These are phyloP conservation scores for Zychaea mexicana DNA, from an alignment of 371 early-diverging fungal species.

Conservation along the genomic window DNA sequence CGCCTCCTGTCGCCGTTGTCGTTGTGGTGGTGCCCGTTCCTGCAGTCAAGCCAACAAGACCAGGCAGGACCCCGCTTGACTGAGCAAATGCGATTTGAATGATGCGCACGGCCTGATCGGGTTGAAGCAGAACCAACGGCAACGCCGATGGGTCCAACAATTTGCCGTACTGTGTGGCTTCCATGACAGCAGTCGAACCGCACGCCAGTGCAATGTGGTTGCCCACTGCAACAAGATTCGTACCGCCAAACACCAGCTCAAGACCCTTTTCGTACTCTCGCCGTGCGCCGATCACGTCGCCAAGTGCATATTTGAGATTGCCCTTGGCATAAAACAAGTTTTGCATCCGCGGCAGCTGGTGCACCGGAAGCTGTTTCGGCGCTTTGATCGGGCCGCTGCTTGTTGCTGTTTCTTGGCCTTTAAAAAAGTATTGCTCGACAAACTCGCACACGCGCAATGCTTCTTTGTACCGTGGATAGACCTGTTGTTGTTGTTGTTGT, in stretches of 20 bases:
- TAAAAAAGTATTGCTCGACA: slow-evolving; percentile 69
- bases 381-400: slow-evolving; percentile 20
- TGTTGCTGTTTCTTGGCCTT: slow-evolving; percentile 10
- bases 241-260: slow-evolving; percentile 78
- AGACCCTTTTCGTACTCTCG: slow-evolving; percentile 80
- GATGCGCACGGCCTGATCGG: slow-evolving; percentile 67
- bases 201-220: slow-evolving; percentile 45
- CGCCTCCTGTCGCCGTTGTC: not conserved
- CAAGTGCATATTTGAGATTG: slow-evolving; percentile 77
- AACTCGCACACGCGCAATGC: slow-evolving; percentile 82
- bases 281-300: slow-evolving; percentile 73
- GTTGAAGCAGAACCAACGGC: slow-evolving; percentile 65
- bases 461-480: slow-evolving; percentile 69
- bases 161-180: slow-evolving; percentile 20
- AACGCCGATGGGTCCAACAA: slow-evolving; percentile 27
- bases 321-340: slow-evolving; percentile 87
- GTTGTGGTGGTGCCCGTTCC: not conserved
- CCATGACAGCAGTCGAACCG: slow-evolving; percentile 30
- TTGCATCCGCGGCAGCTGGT: slow-evolving; percentile 71
- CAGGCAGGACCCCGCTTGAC: slow-evolving; percentile 67
- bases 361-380: slow-evolving; percentile 48
- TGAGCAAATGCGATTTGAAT: slow-evolving; percentile 61
- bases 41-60: slow-evolving; percentile 32
- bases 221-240: slow-evolving; percentile 58
- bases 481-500: slow-evolving; percentile 3